Evolutionary conservation across 768 basidiomycete genomes (phyloP).

Genomic region (Auricularia sp.): DNA sequence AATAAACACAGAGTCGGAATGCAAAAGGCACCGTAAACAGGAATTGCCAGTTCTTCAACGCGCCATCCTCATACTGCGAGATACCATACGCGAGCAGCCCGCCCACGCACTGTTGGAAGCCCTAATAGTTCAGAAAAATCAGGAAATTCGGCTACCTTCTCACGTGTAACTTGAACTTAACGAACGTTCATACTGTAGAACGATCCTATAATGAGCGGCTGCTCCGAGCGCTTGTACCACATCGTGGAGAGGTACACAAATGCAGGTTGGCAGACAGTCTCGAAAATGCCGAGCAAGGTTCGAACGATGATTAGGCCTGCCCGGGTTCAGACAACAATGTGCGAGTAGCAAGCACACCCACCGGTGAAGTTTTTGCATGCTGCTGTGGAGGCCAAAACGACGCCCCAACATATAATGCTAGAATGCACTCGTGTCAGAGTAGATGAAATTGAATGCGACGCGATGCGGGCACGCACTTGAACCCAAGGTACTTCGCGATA

Average conservation of each 20-base stretch:
- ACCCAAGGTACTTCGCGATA: constrained; percentile 38
- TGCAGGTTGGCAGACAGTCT: constrained; percentile 38
- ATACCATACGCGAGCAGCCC: constrained; percentile 42
- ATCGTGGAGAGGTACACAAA: constrained; percentile 41
- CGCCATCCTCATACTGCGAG: constrained; percentile 30
- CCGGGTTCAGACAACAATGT: constrained; percentile 3
- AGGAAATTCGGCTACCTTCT: no score
- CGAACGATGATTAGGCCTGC: constrained; percentile 33
- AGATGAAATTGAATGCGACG: no score
- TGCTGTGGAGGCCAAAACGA: constrained; percentile 38
- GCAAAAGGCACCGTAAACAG: constrained; percentile 23
- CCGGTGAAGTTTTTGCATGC: constrained; percentile 33
- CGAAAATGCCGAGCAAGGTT: constrained; percentile 38
- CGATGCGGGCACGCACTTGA: constrained; percentile 23
- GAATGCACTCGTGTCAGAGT: no score
- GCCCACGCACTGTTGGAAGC: constrained; percentile 38
- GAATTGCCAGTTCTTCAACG: constrained; percentile 41
- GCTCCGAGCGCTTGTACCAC: constrained; percentile 44
- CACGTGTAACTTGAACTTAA: no score
- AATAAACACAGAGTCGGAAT: constrained; percentile 1
- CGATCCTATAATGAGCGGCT: constrained; percentile 34
- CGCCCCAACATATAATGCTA: constrained; percentile 34
- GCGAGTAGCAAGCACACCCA: neutral
- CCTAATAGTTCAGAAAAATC: constrained; percentile 5
- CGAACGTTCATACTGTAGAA: constrained; percentile 34